Conservation (phyloP, 306 rosid species). For the Lathyrus oleraceus region DNA sequence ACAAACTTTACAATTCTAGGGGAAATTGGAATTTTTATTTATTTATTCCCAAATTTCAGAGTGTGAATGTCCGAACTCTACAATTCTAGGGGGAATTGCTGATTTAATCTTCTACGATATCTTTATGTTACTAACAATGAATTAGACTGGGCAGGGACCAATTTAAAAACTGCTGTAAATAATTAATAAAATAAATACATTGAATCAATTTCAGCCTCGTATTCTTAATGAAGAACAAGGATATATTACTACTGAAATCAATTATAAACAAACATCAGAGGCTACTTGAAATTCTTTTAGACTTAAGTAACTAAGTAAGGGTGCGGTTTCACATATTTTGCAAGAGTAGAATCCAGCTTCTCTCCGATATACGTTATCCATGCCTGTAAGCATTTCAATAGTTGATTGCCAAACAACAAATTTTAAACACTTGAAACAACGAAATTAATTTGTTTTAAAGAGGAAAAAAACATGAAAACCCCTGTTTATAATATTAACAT, state of each 20-base stretch:
- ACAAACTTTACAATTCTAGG: no score
- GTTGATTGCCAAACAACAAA: neutral
- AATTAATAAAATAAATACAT: constrained; percentile 15
- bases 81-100: no score
- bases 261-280: constrained; percentile 11
- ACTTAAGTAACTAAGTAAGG: constrained; percentile 30
- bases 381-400: constrained; percentile 45
- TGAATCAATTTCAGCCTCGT: neutral
- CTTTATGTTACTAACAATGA: constrained; percentile 1
- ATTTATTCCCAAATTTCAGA: no score
- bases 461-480: neutral
- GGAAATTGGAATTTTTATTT: no score
- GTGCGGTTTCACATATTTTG: constrained; percentile 45
- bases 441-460: neutral
- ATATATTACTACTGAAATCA: neutral
- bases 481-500: neutral
- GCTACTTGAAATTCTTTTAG: constrained; percentile 42
- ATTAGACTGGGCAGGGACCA: neutral
- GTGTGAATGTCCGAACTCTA: no score
- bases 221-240: neutral
- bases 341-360: constrained; percentile 70
- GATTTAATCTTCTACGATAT: neutral
- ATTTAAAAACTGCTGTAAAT: constrained; percentile 14
- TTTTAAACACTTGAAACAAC: neutral
- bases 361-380: constrained; percentile 55